A percentile compares a stretch with the other conserved stretches of the same genome.
phyloP scores from a whole-genome alignment of 129 eudicot genomes.

The Lactuca saligna region DNA sequence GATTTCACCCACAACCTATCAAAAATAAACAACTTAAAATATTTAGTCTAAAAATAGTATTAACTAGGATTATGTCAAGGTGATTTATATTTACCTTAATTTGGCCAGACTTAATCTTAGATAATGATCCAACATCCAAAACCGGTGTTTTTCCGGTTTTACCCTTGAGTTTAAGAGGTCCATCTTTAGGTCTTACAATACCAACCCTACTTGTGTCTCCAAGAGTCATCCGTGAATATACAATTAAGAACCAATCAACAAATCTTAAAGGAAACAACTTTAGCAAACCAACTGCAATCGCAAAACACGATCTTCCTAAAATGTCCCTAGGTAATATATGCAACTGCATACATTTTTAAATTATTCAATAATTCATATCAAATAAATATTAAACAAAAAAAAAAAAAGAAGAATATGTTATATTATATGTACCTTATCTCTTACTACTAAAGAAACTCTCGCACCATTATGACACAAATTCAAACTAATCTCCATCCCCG shows the following conservation, averaged over 20 bases:
- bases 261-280: constrained; percentile 37
- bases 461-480: constrained; percentile 32
- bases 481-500: constrained; percentile 36
- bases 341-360: constrained; percentile 18
- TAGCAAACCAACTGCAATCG: constrained; percentile 32
- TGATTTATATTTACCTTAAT: constrained; percentile 28
- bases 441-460: constrained; percentile 31
- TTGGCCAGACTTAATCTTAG: constrained; percentile 40
- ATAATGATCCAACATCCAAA: constrained; percentile 38
- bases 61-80: not conserved
- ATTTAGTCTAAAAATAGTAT: not conserved
- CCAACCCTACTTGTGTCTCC: constrained; percentile 37
- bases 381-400: not conserved
- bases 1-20: constrained; percentile 36
- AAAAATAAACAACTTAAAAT: not conserved
- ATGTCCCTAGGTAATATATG: constrained; percentile 44
- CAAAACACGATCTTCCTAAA: constrained; percentile 34
- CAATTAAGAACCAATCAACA: constrained; percentile 17
- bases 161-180: constrained; percentile 36
- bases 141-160: constrained; percentile 39
- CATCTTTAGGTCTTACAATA: constrained; percentile 38
- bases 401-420: not conserved
- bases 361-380: not conserved
- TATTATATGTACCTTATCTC: not conserved
- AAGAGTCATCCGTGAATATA: constrained; percentile 18